Base-by-base conservation (phyloP, 108 stramenopile genomes). In the Pinguiococcus pyrenoidosus region DNA sequence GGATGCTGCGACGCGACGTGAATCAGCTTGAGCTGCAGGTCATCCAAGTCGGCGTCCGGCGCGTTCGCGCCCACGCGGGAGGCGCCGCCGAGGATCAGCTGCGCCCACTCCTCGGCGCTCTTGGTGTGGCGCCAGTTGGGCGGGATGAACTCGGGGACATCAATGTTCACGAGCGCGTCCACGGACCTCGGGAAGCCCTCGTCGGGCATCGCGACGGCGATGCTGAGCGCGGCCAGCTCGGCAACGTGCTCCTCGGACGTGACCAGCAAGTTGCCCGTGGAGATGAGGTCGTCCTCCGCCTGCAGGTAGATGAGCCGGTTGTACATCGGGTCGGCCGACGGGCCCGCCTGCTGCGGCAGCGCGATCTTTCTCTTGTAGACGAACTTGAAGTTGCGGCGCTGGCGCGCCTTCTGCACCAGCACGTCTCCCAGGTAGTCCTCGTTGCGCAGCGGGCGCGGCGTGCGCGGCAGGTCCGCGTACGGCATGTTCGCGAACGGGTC, bases 281-380 rank as follows among this genome's bases (percentile, higher is more conserved):
- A 54, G 32, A 75, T 71, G 37, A 56, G 61, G 29, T 74, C 72
- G 54, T 77, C 73, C 38, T 72, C 76, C 18, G 71, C 76, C 55
- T 77, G 76, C 38, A 75, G 46, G 68, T 77, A 75, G 34, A 71
- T 38, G 26, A 77, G 71, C 14, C 71, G 47, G 16, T 44, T 32
- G 37, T 46, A 77, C 36, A 56, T 51, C 23, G 69, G 60, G 43
- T 68, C 70, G 21, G 65, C 56, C 21, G 54, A 56, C n/a, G 66
- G 74, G 24, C 57, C 45, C 0, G 43, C 28, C 27, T 66, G 51
- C 8, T 62, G 36, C 35, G 51, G 51, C 27, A 77, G 62, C 34
- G 69, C 72, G 39, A 77, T 71, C 65, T 77, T 77, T 28, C 71
- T 29, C 71, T 77, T 77, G 64, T 59, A 75, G 23, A 75, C 73